A percentile compares a stretch with the other conserved stretches of the same genome.
These are phyloP conservation scores for Colletotrichum chrysophilum DNA, from an alignment of 2,329 filamentous ascomycete genomes.

Conservation along the genomic window DNA sequence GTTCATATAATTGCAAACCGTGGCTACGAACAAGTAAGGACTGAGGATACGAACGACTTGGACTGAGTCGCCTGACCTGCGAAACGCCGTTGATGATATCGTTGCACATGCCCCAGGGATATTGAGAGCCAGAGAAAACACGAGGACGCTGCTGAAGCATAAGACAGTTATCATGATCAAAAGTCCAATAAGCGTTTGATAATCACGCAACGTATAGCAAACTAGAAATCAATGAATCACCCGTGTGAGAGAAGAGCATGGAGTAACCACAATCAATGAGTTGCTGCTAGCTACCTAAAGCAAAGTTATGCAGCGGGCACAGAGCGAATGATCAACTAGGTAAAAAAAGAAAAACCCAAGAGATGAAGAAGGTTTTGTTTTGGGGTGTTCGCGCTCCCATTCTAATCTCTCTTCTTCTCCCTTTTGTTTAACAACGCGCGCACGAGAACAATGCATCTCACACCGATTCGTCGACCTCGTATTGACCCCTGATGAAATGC, in stretches of 20 bases:
- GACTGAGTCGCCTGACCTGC: too few relatives aligned
- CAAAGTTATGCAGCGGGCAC: slow-evolving; percentile 13
- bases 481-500: neutral
- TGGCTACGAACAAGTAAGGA: too few relatives aligned
- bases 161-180: too few relatives aligned
- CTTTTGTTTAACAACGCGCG: neutral
- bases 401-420: neutral
- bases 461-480: neutral
- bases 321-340: slow-evolving; percentile 5
- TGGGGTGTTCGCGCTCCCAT: neutral
- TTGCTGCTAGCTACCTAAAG: slow-evolving; percentile 18
- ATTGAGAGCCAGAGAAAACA: too few relatives aligned
- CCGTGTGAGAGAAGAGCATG: neutral
- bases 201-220: too few relatives aligned
- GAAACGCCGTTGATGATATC: too few relatives aligned
- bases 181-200: too few relatives aligned
- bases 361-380: neutral
- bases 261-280: slow-evolving; percentile 11
- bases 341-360: neutral
- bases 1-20: too few relatives aligned
- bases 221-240: too few relatives aligned
- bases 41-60: too few relatives aligned
- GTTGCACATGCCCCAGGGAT: too few relatives aligned
- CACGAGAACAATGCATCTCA: slow-evolving; percentile 10
- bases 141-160: too few relatives aligned